These are phyloP conservation scores for Phoenix roebelenii DNA, from an alignment of 176 grass and related monocot genomes.

Conservation along the genomic window DNA sequence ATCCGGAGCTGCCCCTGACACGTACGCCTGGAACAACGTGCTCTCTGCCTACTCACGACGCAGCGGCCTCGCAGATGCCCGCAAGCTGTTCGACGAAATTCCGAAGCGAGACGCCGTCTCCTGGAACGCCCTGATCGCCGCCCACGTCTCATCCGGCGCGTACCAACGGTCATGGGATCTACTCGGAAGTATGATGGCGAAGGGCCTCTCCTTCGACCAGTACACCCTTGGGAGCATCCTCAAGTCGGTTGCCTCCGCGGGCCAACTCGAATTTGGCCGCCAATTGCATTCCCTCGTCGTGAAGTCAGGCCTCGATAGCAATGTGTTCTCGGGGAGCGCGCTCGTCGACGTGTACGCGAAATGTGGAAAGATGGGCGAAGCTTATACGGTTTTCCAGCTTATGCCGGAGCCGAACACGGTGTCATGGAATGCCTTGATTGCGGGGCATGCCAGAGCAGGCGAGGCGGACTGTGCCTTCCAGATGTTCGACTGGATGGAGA, in stretches of 20 bases:
- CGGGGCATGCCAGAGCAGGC: slow-evolving; percentile 11
- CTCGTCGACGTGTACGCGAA: slow-evolving; percentile 36
- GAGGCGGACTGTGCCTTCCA: not conserved
- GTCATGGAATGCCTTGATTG: slow-evolving; percentile 48
- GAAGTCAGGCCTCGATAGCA: slow-evolving; percentile 19
- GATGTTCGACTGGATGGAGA: slow-evolving; percentile 33
- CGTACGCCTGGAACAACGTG: slow-evolving; percentile 44
- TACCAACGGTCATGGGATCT: slow-evolving; percentile 20
- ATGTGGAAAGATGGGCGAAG: slow-evolving; percentile 27
- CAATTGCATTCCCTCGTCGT: slow-evolving; percentile 37
- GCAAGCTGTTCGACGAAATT: slow-evolving; percentile 48
- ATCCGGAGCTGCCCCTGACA: slow-evolving; percentile 22
- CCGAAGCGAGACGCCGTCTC: slow-evolving; percentile 32
- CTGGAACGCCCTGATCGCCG: slow-evolving; percentile 57
- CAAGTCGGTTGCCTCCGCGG: slow-evolving; percentile 16
- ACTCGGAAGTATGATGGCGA: slow-evolving; percentile 22
- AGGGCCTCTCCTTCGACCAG: slow-evolving; percentile 23
- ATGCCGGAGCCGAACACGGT: slow-evolving; percentile 40
- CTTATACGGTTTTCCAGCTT: slow-evolving; percentile 27
- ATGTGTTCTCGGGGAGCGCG: slow-evolving; percentile 34
- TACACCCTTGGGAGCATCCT: slow-evolving; percentile 42
- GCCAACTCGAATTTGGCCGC: slow-evolving; percentile 8
- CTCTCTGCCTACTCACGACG: slow-evolving; percentile 34
- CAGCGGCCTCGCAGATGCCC: slow-evolving; percentile 16
- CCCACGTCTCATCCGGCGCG: slow-evolving; percentile 23